Evolutionary conservation across 495 filamentous ascomycete genomes (phyloP), one percentile per base, ranked within the genome.

Genomic region (Xylaria venustula): DNA sequence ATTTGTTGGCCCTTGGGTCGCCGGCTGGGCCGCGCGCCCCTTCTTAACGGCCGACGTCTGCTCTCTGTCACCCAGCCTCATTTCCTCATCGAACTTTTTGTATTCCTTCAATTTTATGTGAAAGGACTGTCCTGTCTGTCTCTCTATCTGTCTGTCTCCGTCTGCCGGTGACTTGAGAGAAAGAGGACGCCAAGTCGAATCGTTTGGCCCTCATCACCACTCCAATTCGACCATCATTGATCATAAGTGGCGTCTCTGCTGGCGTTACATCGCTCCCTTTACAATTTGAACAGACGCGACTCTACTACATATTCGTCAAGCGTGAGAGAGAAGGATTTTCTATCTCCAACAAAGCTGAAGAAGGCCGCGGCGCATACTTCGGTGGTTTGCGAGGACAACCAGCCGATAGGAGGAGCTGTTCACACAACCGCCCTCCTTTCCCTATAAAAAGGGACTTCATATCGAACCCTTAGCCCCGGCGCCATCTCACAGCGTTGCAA

Each of bases 31-130:
- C 50, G 37, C 44, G 49, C 26, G 7, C 30, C 41, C 49, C 30
- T 61, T 61, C 58, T 54, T 61, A 61, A 61, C 46, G 40, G 50
- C n/a, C 58, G 19, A 54, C 41, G 17, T 54, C 58, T 48, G 49
- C 50, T 17, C 48, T 61, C 25, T 23, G 11, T 17, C 49, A 25
- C 58, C 47, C 48, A 53, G 58, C 58, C 50, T 22, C 17, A n/a
- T 17, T 42, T 54, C 56, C 22, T 52, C 32, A 23, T 60, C 26
- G 53, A 55, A 37, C 34, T 45, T 60, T 41, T 25, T 34, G 3
- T 11, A 40, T 40, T 40, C 25, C 52, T 60, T 1, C 23, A 11
- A 26, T 8, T 36, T 34, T 25, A 28, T 42, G 47, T 4, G 4
- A 5, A 11, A 34, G 11, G 30, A 34, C 30, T 36, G 26, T 14